Conservation (phyloP, 192 early-diverging fungal species). For the Entomortierella chlamydospora region DNA sequence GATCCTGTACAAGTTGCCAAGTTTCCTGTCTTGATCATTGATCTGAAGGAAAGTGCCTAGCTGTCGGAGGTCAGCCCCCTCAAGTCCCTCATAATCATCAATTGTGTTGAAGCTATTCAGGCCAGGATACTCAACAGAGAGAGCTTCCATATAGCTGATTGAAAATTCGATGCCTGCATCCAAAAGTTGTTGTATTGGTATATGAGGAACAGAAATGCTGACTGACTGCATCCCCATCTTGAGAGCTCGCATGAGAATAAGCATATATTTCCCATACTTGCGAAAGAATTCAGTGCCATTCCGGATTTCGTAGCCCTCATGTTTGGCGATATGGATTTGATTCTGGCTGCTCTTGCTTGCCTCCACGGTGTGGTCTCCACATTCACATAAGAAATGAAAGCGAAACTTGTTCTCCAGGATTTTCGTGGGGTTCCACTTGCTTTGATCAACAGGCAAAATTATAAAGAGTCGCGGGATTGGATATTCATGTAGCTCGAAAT, state of each 20-base stretch:
- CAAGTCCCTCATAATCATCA: too few relatives aligned
- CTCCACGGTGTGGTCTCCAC: not conserved
- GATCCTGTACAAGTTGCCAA: too few relatives aligned
- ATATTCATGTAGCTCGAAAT: not conserved
- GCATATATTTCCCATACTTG: conserved; percentile 1
- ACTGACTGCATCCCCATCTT: not conserved
- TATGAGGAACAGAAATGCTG: not conserved
- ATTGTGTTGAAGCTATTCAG: too few relatives aligned
- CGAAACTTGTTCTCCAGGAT: not conserved
- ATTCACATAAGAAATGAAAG: conserved; percentile 5
- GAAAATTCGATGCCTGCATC: too few relatives aligned
- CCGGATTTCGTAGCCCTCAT: conserved; percentile 4
- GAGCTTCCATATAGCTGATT: too few relatives aligned
- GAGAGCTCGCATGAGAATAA: not conserved
- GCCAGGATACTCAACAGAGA: too few relatives aligned
- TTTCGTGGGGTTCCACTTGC: not conserved
- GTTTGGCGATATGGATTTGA: not conserved
- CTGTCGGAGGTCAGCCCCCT: too few relatives aligned
- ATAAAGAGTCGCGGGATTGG: conserved; percentile 1
- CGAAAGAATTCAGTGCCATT: not conserved
- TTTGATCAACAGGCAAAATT: not conserved
- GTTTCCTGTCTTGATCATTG: too few relatives aligned
- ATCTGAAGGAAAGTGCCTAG: too few relatives aligned
- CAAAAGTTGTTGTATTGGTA: too few relatives aligned
- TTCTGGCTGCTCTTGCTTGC: not conserved